phyloP scores from a whole-genome alignment of 768 basidiomycete genomes.

The Cantharellus anzutake region DNA sequence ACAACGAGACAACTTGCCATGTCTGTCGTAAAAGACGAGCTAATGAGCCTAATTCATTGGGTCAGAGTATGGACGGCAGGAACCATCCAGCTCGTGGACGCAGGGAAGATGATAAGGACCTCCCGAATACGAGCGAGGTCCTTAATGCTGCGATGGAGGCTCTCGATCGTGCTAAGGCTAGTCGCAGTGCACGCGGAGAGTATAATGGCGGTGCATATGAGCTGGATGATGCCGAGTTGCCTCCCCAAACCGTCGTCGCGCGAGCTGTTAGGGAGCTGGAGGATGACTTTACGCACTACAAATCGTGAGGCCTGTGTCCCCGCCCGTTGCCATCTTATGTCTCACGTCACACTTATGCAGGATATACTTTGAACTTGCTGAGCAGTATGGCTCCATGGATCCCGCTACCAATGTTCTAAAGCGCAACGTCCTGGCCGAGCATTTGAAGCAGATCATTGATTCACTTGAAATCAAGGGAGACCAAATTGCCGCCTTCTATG shows the following conservation, averaged over 20 bases:
- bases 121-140: not conserved
- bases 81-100: not conserved
- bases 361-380: conserved; percentile 76
- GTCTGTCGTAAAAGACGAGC: conserved; percentile 28
- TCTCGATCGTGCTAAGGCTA: not conserved
- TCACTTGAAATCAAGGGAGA: conserved; percentile 87
- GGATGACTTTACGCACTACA: conserved; percentile 89
- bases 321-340: not conserved
- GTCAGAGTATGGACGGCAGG: not conserved
- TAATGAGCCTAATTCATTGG: not conserved
- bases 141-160: not conserved
- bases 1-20: conserved; percentile 48
- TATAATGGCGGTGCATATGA: conserved; percentile 13
- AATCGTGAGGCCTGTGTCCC: conserved; percentile 38
- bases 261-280: conserved; percentile 77
- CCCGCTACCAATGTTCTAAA: conserved; percentile 62
- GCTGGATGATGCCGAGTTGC: conserved; percentile 28
- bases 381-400: conserved; percentile 84
- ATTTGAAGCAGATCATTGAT: conserved; percentile 82
- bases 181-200: conserved; percentile 1
- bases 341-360: conserved; percentile 22
- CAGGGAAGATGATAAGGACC: conserved; percentile 5
- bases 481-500: conserved; percentile 84
- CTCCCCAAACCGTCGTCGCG: conserved; percentile 74
- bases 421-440: conserved; percentile 71